phyloP scores from a whole-genome alignment of 1,284 basidiomycete genomes.

The Anthracocystis walkeri region DNA sequence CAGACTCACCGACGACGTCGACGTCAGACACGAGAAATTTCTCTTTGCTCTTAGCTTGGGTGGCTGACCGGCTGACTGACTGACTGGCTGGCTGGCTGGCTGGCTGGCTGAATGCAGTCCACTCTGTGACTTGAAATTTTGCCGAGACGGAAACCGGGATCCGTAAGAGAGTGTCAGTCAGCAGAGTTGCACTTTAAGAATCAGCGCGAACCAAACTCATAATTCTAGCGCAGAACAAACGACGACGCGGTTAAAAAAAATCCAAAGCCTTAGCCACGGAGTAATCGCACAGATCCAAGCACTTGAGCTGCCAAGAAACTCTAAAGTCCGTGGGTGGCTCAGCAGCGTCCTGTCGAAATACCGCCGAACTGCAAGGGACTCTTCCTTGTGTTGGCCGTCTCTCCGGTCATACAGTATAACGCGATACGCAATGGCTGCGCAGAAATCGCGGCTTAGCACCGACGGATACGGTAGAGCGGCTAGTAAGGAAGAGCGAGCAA shows the following conservation, averaged over 20 bases:
- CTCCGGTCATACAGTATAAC: too few relatives aligned
- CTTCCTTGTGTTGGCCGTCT: too few relatives aligned
- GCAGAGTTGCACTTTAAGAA: not conserved
- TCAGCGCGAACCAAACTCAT: too few relatives aligned
- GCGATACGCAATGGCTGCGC: too few relatives aligned
- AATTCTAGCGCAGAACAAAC: not conserved
- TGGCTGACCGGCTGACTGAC: not conserved
- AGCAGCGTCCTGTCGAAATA: too few relatives aligned
- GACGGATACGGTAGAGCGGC: too few relatives aligned
- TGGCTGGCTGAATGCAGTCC: not conserved
- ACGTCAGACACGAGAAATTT: not conserved
- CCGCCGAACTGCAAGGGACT: too few relatives aligned
- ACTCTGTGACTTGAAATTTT: not conserved
- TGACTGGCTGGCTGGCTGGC: not conserved
- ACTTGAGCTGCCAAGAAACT: not conserved
- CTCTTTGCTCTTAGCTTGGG: not conserved
- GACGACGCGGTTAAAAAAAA: slow-evolving; percentile 1
- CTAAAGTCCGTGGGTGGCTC: too few relatives aligned
- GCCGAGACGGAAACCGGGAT: slow-evolving; percentile 5
- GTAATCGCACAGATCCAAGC: not conserved
- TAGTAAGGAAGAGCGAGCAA: too few relatives aligned
- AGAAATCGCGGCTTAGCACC: too few relatives aligned
- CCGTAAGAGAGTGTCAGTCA: slow-evolving; percentile 2
- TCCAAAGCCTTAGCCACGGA: not conserved
- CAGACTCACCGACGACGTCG: not conserved